These are phyloP conservation scores for Apostasia shenzhenica DNA, from an alignment of 106 monocot species.

Conservation along the genomic window DNA sequence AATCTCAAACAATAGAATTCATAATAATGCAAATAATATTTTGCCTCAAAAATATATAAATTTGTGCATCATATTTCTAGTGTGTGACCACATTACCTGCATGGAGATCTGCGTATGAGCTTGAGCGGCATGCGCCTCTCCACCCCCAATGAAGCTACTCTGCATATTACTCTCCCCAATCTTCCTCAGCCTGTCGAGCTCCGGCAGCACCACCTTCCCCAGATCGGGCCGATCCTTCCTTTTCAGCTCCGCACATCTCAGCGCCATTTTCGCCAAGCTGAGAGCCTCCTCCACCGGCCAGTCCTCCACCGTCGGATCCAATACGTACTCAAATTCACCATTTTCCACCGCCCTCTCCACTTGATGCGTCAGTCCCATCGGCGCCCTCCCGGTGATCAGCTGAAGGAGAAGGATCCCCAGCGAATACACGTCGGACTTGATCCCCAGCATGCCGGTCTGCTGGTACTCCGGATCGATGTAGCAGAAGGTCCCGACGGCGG, in stretches of 20 bases:
- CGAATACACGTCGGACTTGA: constrained; percentile 25
- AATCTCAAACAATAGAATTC: background rate
- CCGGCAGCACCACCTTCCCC: constrained; percentile 11
- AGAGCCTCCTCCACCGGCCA: constrained; percentile 21
- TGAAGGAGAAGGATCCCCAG: constrained; percentile 22
- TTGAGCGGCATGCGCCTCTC: background rate
- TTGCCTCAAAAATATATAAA: background rate
- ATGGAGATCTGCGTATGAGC: background rate
- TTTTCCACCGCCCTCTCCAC: constrained; percentile 13
- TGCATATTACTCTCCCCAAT: constrained; percentile 1
- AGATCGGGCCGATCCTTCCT: constrained; percentile 19
- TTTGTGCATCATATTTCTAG: background rate
- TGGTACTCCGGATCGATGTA: constrained; percentile 33
- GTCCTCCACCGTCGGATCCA: constrained; percentile 11
- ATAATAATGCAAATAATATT: background rate
- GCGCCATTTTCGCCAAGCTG: constrained; percentile 1
- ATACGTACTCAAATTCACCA: constrained; percentile 6
- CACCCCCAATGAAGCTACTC: background rate
- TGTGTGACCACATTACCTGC: background rate
- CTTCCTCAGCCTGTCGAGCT: constrained; percentile 13
- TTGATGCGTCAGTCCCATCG: constrained; percentile 22
- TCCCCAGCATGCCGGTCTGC: constrained; percentile 23
- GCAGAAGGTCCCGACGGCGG: constrained; percentile 20
- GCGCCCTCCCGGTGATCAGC: constrained; percentile 20
- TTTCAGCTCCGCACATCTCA: constrained; percentile 18